Conservation (phyloP, 495 filamentous ascomycete species). For the Aspergillus ostianus region DNA sequence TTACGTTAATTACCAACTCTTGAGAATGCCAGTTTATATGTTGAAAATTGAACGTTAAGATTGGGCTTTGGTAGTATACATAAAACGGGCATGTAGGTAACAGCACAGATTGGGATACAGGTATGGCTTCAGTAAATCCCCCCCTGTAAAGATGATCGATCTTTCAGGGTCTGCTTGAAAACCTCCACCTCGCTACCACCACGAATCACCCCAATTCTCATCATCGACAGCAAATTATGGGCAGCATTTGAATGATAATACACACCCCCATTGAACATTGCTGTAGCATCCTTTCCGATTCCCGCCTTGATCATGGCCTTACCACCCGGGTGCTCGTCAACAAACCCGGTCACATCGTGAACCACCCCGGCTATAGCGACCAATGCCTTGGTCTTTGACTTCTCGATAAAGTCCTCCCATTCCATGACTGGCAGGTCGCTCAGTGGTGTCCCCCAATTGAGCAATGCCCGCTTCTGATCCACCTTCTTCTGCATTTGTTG, state of each 20-base stretch:
- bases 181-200: background rate
- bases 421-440: conserved; percentile 82
- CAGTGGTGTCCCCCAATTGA: conserved; percentile 86
- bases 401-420: conserved; percentile 74
- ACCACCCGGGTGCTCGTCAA: conserved; percentile 85
- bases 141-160: background rate
- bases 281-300: conserved; percentile 88
- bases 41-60: no score
- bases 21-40: no score
- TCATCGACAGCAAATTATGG: conserved; percentile 85
- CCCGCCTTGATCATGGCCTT: conserved; percentile 77
- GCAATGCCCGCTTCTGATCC: conserved; percentile 73
- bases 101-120: no score
- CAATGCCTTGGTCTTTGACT: conserved; percentile 73
- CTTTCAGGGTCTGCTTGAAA: background rate
- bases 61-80: no score
- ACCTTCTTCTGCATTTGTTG: conserved; percentile 94
- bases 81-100: no score
- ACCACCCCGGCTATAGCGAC: conserved; percentile 82
- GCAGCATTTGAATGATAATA: conserved; percentile 91
- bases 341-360: conserved; percentile 82
- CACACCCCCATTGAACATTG: conserved; percentile 92
- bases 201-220: conserved; percentile 77
- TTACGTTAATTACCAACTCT: no score
- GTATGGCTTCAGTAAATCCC: background rate